Base-by-base conservation (phyloP, 192 early-diverging fungal species). In the Umbelopsis isabellina region DNA sequence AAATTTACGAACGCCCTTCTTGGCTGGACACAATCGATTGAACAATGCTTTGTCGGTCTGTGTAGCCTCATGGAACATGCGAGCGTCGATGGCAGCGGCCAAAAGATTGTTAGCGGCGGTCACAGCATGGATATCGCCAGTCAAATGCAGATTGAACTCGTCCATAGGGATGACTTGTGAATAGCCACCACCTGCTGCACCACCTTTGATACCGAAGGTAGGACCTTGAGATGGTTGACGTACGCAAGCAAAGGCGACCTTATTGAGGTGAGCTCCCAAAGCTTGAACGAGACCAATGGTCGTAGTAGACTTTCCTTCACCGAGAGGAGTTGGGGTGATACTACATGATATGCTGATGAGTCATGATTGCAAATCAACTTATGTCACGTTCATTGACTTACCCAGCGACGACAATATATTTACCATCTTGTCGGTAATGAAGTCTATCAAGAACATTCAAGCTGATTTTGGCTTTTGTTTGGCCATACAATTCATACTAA, bases 161-260 rank as follows among this genome's bases (percentile, higher is more conserved):
- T 98, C 95, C 97, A 99, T 99, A 23, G 97, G 97, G 70, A 98
- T 97, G 61, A 99, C 95, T 79, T 98, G 97, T n/a, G 96, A 93
- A 82, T 98, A 98, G 20, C 97, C 97, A 35, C 97, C 96, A 68
- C 96, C 96, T 33, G 97, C 96, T 44, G 97, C 97, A 16, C 96
- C 96, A 64, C 97, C 97, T 79, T 99, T 99, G 84, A 99, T 98
- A 49, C 97, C 97, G 77, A 99, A 98, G 5, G 97, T 99, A 22
- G 97, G 97, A 37, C 97, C 97, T 78, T 98, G 96, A 47, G 96
- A 97, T n/a, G 97, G 97, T 80, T 99, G 97, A 30, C 97, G 90
- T 18, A 99, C 96, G 85, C 96, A 98, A 11, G 96, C 96, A 82
- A 98, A 96, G 0, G 92, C 91, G 30, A 88, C 84, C 74, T 91